Evolutionary conservation across 345 rosid species (phyloP).

Genomic region (Hibiscus mutabilis): DNA sequence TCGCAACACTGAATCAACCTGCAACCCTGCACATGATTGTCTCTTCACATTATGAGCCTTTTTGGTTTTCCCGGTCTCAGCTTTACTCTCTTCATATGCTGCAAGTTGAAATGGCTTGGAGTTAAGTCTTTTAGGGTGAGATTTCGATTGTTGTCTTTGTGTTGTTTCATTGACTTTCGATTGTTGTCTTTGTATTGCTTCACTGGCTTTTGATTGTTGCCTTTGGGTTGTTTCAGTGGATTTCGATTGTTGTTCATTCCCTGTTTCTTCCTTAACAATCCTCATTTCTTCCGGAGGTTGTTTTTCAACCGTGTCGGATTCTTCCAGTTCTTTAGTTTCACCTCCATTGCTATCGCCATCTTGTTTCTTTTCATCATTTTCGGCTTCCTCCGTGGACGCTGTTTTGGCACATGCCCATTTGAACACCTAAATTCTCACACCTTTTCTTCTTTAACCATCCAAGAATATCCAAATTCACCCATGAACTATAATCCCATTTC

Average conservation of each 20-base stretch:
- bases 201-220: conserved; percentile 1
- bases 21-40: neutral
- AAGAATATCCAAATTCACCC: neutral
- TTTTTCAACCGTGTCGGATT: conserved; percentile 10
- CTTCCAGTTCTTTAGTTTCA: neutral
- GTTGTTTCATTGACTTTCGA: neutral
- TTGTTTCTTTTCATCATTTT: conserved; percentile 4
- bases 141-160: conserved; percentile 16
- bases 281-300: conserved; percentile 38
- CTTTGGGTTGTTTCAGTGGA: conserved; percentile 11
- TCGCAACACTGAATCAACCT: neutral
- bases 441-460: neutral
- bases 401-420: neutral
- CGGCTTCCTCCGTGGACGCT: conserved; percentile 10
- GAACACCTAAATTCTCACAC: neutral
- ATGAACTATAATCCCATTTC: conserved; percentile 14
- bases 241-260: conserved; percentile 2
- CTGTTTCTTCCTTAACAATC: conserved; percentile 29
- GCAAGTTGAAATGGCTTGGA: conserved; percentile 4
- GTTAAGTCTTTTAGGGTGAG: conserved; percentile 4
- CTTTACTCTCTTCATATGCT: neutral
- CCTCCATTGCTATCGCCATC: neutral
- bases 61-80: conserved; percentile 11
- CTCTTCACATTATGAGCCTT: conserved; percentile 57
- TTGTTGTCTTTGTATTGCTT: neutral